Conservation (phyloP, 2,329 filamentous ascomycete genomes). For the Macrophomina pseudophaseolina region DNA sequence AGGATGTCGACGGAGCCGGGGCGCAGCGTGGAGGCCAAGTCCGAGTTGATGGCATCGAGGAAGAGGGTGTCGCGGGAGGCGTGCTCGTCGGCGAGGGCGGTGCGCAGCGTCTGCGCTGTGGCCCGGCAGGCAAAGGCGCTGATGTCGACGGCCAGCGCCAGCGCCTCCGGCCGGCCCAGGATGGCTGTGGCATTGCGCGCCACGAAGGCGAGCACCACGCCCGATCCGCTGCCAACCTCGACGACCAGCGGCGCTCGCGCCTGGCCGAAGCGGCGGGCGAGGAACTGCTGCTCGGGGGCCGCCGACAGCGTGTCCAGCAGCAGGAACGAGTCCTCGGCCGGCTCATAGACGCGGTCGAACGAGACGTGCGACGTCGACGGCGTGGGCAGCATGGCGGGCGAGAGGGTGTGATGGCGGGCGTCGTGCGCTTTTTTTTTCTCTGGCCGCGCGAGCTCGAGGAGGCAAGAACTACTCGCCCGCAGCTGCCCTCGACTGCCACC, state of each 20-base stretch:
- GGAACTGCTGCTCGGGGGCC: conserved; percentile 68
- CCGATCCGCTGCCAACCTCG: conserved; percentile 90
- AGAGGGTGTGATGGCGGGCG: background rate
- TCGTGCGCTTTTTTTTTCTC: background rate
- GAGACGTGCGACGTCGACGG: conserved; percentile 91
- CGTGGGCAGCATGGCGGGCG: conserved; percentile 77
- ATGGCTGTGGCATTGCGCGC: conserved; percentile 74
- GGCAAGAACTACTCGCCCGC: too few species aligned
- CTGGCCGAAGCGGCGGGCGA: conserved; percentile 64
- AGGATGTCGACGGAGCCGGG: conserved; percentile 74
- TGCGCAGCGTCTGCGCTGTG: conserved; percentile 69
- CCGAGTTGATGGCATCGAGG: conserved; percentile 70
- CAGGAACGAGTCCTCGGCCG: conserved; percentile 93
- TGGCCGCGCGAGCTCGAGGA: background rate
- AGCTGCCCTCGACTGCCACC: background rate
- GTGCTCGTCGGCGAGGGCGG: conserved; percentile 49
- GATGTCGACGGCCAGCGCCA: conserved; percentile 81
- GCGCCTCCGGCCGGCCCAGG: conserved; percentile 71
- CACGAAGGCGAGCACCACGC: conserved; percentile 89
- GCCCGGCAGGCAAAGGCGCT: conserved; percentile 83
- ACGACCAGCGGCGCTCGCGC: conserved; percentile 63
- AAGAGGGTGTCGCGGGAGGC: conserved; percentile 48
- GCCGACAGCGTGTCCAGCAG: conserved; percentile 90
- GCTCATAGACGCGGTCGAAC: conserved; percentile 89
- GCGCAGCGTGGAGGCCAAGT: conserved; percentile 69